phyloP scores from a whole-genome alignment of 352 stramenopile species.

The Pythium volutum region DNA sequence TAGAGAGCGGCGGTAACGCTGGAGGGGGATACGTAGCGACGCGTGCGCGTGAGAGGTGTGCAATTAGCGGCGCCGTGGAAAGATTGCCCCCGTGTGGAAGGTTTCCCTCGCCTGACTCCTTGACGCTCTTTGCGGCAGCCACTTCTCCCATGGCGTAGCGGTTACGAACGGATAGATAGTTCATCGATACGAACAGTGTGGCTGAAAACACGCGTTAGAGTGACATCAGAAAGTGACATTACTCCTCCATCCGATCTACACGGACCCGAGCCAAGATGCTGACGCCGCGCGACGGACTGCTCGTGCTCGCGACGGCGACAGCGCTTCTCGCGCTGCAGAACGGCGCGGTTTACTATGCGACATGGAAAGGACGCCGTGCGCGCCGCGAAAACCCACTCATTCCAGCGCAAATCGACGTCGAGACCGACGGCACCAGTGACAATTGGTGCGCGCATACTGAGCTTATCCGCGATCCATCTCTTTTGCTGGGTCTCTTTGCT shows the following conservation, averaged over 20 bases:
- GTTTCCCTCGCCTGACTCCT: too few species aligned
- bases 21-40: too few species aligned
- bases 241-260: too few species aligned
- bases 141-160: background rate
- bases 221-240: background rate
- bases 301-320: constrained; percentile 19
- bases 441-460: constrained; percentile 8
- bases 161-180: background rate
- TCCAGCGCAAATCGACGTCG: constrained; percentile 24
- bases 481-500: too few species aligned
- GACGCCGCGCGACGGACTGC: constrained; percentile 19
- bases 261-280: constrained; percentile 23
- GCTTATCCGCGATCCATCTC: too few species aligned
- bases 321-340: constrained; percentile 26
- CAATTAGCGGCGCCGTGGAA: background rate
- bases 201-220: background rate
- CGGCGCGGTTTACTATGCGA: constrained; percentile 15
- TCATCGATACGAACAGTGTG: background rate
- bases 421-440: constrained; percentile 14
- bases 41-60: background rate
- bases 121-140: background rate
- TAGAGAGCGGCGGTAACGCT: background rate
- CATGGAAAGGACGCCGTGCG: constrained; percentile 16
- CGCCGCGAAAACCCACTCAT: constrained; percentile 24
- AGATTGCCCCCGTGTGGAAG: background rate